Conservation (phyloP, 306 rosid genomes). For the Lathyrus oleraceus region DNA sequence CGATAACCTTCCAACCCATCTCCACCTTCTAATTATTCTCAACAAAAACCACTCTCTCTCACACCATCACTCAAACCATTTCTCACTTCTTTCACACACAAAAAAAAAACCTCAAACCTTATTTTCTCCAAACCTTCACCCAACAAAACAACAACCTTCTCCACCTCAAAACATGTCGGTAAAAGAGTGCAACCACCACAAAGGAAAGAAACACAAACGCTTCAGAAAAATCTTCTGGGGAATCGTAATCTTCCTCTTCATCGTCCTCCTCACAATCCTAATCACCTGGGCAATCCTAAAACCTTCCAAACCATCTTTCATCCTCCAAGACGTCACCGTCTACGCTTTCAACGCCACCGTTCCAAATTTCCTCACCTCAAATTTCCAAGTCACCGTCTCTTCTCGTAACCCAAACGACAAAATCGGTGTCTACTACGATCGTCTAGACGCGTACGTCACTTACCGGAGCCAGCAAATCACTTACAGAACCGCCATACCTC, state of each 20-base stretch:
- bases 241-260: slow-evolving; percentile 51
- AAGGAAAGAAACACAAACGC: slow-evolving; percentile 23
- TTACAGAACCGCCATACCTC: slow-evolving; percentile 66
- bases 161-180: slow-evolving; percentile 44
- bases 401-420: slow-evolving; percentile 83
- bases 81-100: not conserved
- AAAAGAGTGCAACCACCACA: slow-evolving; percentile 64
- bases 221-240: slow-evolving; percentile 39
- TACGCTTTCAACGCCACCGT: slow-evolving; percentile 81
- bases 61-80: not conserved
- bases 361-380: slow-evolving; percentile 77
- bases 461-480: slow-evolving; percentile 81
- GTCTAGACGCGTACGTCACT: slow-evolving; percentile 59
- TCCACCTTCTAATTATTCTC: not conserved
- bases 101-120: not conserved
- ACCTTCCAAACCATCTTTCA: slow-evolving; percentile 73
- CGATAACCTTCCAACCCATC: not conserved
- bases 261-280: slow-evolving; percentile 62
- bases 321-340: slow-evolving; percentile 92
- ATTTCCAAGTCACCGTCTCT: slow-evolving; percentile 71
- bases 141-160: not conserved
- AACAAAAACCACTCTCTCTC: slow-evolving; percentile 4
- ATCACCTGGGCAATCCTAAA: slow-evolving; percentile 73
- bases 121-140: not conserved
- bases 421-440: slow-evolving; percentile 88